These are phyloP conservation scores for Apiospora kogelbergensis DNA, from an alignment of 2,329 filamentous ascomycete genomes.

Conservation along the genomic window DNA sequence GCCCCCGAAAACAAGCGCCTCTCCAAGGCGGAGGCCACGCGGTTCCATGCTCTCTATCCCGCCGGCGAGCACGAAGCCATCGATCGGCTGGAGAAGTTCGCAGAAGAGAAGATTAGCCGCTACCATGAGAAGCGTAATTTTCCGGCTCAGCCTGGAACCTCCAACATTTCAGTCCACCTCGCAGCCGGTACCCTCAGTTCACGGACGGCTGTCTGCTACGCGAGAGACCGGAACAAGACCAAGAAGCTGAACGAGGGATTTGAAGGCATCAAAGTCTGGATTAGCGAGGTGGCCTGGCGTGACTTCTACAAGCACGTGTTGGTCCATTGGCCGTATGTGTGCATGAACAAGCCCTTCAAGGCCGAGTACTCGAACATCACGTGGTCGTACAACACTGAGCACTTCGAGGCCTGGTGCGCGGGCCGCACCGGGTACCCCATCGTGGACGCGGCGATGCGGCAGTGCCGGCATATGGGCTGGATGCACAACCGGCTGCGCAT, in stretches of 20 bases:
- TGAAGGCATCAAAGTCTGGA: slow-evolving; percentile 70
- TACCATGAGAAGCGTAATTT: slow-evolving; percentile 69
- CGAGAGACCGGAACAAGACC: slow-evolving; percentile 42
- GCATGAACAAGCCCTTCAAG: slow-evolving; percentile 69
- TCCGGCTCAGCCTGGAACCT: slow-evolving; percentile 62
- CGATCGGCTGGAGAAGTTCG: slow-evolving; percentile 64
- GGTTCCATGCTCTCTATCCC: slow-evolving; percentile 65
- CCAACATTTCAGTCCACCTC: slow-evolving; percentile 70
- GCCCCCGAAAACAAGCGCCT: slow-evolving; percentile 65
- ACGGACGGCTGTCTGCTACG: slow-evolving; percentile 68
- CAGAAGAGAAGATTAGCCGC: slow-evolving; percentile 58
- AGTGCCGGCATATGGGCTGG: slow-evolving; percentile 66
- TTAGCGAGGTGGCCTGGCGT: slow-evolving; percentile 81
- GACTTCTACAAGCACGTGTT: slow-evolving; percentile 89
- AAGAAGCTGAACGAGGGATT: slow-evolving; percentile 66
- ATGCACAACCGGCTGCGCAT: slow-evolving; percentile 88
- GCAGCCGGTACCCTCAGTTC: slow-evolving; percentile 65
- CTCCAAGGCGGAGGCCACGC: slow-evolving; percentile 55
- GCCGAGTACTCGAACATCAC: slow-evolving; percentile 78
- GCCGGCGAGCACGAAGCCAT: slow-evolving; percentile 73
- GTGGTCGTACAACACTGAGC: slow-evolving; percentile 73
- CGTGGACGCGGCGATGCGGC: slow-evolving; percentile 84
- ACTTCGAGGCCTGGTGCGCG: slow-evolving; percentile 72
- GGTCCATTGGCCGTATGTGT: slow-evolving; percentile 81
- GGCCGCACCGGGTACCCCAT: slow-evolving; percentile 80